phyloP scores from a whole-genome alignment of 1,284 basidiomycete species.

The Anthracocystis panici-leucophaei region DNA sequence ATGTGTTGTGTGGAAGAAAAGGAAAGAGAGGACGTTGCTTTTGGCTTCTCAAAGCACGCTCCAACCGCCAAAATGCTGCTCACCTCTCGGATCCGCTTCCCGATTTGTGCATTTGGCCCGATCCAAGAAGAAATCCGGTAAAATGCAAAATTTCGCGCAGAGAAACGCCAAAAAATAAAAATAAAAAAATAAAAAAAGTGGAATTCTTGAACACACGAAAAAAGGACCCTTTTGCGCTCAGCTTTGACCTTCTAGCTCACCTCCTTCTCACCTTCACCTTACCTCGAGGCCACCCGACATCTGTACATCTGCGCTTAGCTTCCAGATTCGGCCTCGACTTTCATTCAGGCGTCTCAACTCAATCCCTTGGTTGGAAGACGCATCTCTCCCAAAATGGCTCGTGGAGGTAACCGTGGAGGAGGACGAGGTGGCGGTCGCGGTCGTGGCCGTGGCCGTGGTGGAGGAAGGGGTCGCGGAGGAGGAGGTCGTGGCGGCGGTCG shows the following conservation, averaged over 20 bases:
- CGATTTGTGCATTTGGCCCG: slow-evolving; percentile 1
- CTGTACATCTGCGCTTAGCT: slow-evolving; percentile 5
- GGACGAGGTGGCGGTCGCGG: slow-evolving; percentile 40
- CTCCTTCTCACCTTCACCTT: slow-evolving; percentile 19
- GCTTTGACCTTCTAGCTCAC: neutral
- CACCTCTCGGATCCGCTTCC: slow-evolving; percentile 8
- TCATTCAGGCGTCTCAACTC: neutral
- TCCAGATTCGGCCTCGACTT: neutral
- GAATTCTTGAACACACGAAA: neutral
- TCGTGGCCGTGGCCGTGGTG: slow-evolving; percentile 31
- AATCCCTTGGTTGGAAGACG: neutral
- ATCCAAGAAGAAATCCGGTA: slow-evolving; percentile 12
- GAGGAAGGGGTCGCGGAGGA: slow-evolving; percentile 37
- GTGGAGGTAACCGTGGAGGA: slow-evolving; percentile 42
- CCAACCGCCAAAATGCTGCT: neutral
- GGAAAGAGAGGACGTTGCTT: neutral
- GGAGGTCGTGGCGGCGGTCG: slow-evolving; percentile 42
- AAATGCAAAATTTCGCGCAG: slow-evolving; percentile 7
- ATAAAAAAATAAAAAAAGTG: no score
- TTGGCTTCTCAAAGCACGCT: slow-evolving; percentile 1
- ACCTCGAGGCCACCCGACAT: slow-evolving; percentile 18
- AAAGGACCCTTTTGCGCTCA: slow-evolving; percentile 13
- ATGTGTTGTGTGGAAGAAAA: neutral
- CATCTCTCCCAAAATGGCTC: slow-evolving; percentile 28
- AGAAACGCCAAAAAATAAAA: no score